Evolutionary conservation across 352 stramenopile genomes (phyloP).

Genomic region (Globisporangium iwayamae): DNA sequence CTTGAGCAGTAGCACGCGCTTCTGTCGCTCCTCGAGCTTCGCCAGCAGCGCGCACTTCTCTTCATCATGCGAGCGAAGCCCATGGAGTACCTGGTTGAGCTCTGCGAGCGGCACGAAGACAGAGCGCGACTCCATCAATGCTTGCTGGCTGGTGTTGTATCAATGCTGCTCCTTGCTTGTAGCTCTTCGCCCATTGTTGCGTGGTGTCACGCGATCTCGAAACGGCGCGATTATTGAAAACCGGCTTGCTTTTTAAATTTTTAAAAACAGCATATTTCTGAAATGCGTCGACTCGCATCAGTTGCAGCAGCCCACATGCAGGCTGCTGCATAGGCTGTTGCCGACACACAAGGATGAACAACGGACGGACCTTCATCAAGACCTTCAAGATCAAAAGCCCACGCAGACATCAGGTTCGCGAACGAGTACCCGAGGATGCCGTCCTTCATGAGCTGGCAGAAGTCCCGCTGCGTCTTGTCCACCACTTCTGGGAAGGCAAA

Average conservation of each 20-base stretch:
- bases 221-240: constrained; percentile 1
- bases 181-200: neutral
- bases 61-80: constrained; percentile 29
- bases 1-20: constrained; percentile 34
- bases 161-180: neutral
- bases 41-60: constrained; percentile 35
- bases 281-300: too few relatives aligned
- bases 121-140: constrained; percentile 4
- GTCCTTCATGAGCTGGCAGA: too few relatives aligned
- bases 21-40: constrained; percentile 32
- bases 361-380: too few relatives aligned
- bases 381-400: too few relatives aligned
- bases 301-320: too few relatives aligned
- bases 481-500: too few relatives aligned
- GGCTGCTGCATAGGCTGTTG: too few relatives aligned
- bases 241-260: neutral
- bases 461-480: too few relatives aligned
- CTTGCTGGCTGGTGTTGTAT: neutral
- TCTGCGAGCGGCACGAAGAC: constrained; percentile 43
- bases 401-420: too few relatives aligned
- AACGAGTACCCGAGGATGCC: too few relatives aligned
- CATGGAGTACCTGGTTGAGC: constrained; percentile 35
- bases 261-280: too few relatives aligned
- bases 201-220: neutral
- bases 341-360: too few relatives aligned